A percentile compares a stretch with the other conserved stretches of the same genome.
Evolutionary conservation across 495 filamentous ascomycete species (phyloP).

Genomic region (Hypoxylon fuscum): DNA sequence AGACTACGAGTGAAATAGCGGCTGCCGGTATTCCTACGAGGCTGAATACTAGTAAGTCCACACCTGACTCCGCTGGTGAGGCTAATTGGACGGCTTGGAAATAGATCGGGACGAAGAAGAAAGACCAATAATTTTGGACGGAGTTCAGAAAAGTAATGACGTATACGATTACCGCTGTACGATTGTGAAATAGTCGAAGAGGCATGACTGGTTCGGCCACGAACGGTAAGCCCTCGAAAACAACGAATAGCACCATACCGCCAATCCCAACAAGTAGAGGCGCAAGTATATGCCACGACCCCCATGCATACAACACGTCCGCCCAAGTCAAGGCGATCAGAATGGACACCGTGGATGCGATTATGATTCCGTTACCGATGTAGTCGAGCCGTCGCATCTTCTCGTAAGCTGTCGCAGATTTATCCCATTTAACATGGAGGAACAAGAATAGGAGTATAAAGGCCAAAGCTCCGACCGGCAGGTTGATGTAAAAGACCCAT

Average conservation of each 20-base stretch:
- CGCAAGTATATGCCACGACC: slow-evolving; percentile 40
- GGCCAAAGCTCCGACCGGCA: slow-evolving; percentile 43
- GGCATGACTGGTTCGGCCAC: slow-evolving; percentile 44
- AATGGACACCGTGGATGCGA: slow-evolving; percentile 39
- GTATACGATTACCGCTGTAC: slow-evolving; percentile 39
- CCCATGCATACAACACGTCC: slow-evolving; percentile 41
- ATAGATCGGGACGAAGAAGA: slow-evolving; percentile 60
- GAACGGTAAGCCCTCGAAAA: slow-evolving; percentile 29
- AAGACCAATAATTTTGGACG: slow-evolving; percentile 44
- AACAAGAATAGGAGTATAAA: slow-evolving; percentile 42
- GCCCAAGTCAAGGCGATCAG: slow-evolving; percentile 44
- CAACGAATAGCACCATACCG: slow-evolving; percentile 36
- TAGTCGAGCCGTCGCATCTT: slow-evolving; percentile 41
- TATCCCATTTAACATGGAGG: slow-evolving; percentile 43
- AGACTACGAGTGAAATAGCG: slow-evolving; percentile 40
- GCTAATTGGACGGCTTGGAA: slow-evolving; percentile 53
- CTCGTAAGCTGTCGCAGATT: slow-evolving; percentile 19
- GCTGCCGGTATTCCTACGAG: slow-evolving; percentile 46
- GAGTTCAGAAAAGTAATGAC: slow-evolving; percentile 38
- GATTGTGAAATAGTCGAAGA: slow-evolving; percentile 39
- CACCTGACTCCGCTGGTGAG: slow-evolving; percentile 47
- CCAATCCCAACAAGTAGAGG: slow-evolving; percentile 41
- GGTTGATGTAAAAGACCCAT: slow-evolving; percentile 49
- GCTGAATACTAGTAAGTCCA: slow-evolving; percentile 50
- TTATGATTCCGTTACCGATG: slow-evolving; percentile 45